These are phyloP conservation scores for Trichoderma sp. DNA, from an alignment of 2,329 filamentous ascomycete genomes.

Conservation along the genomic window DNA sequence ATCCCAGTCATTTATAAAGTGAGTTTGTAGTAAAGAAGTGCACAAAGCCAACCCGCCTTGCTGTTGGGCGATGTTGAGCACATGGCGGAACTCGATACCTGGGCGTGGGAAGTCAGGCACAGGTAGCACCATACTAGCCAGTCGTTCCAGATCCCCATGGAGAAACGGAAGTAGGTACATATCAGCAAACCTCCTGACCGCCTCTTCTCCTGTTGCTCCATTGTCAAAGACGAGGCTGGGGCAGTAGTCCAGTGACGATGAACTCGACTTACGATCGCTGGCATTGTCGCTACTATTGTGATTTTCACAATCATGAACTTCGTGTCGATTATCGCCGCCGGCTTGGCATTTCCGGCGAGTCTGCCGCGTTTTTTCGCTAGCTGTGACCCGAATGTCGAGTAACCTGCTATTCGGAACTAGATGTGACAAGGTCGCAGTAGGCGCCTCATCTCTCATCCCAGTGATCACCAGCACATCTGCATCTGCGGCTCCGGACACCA, in stretches of 20 bases:
- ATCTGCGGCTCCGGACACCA: constrained; percentile 45
- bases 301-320: not conserved
- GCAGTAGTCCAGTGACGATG: constrained; percentile 34
- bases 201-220: constrained; percentile 44
- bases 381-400: constrained; percentile 56
- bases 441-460: constrained; percentile 63
- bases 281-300: constrained; percentile 23
- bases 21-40: constrained; percentile 49
- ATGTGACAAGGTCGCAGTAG: constrained; percentile 55
- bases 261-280: constrained; percentile 26
- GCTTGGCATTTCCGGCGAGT: constrained; percentile 37
- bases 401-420: constrained; percentile 54
- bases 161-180: constrained; percentile 48
- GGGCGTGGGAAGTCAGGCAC: constrained; percentile 50
- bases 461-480: constrained; percentile 62
- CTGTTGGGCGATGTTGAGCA: constrained; percentile 57
- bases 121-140: constrained; percentile 52
- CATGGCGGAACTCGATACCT: constrained; percentile 58
- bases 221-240: constrained; percentile 57
- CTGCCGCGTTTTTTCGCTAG: constrained; percentile 41
- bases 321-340: not conserved
- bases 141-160: constrained; percentile 46
- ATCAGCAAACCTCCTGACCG: constrained; percentile 45
- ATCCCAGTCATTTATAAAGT: constrained; percentile 51
- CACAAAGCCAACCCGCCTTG: constrained; percentile 55